A percentile compares a stretch with the other conserved stretches of the same genome.
These are phyloP conservation scores for Geotrichum klebahnii DNA, from an alignment of 1,139 yeast genomes.

Conservation along the genomic window DNA sequence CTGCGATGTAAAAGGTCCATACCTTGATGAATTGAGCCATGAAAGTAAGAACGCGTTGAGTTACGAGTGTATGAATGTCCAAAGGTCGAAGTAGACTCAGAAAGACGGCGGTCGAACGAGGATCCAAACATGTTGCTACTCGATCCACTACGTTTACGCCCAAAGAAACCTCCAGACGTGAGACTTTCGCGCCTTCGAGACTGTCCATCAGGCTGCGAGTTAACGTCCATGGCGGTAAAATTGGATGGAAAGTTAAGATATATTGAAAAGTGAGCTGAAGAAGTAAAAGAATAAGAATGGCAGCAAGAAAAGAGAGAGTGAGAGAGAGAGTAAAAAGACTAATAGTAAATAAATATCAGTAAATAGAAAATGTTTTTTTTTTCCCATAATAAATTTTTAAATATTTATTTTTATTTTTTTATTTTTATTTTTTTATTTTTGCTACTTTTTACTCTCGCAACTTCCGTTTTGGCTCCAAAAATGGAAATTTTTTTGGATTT, in stretches of 20 bases:
- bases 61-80: conserved; percentile 14
- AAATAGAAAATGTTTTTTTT: no score
- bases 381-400: no score
- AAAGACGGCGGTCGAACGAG: conserved; percentile 8
- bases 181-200: conserved; percentile 15
- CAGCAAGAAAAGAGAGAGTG: no score
- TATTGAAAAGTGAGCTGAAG: not conserved
- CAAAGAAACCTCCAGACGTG: conserved; percentile 12
- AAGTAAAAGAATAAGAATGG: no score
- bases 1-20: no score
- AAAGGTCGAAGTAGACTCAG: conserved; percentile 9
- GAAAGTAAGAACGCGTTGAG: conserved; percentile 11
- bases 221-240: conserved; percentile 12
- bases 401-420: no score
- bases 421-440: no score
- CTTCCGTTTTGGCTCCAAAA: no score
- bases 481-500: no score
- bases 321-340: no score
- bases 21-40: conserved; percentile 14
- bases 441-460: no score
- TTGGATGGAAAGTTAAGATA: not conserved
- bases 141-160: conserved; percentile 1
- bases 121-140: conserved; percentile 1
- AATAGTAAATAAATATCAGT: no score
- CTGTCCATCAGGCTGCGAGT: not conserved